Conservation (phyloP, 257 asterid species). For the Solanum clarkiae region DNA sequence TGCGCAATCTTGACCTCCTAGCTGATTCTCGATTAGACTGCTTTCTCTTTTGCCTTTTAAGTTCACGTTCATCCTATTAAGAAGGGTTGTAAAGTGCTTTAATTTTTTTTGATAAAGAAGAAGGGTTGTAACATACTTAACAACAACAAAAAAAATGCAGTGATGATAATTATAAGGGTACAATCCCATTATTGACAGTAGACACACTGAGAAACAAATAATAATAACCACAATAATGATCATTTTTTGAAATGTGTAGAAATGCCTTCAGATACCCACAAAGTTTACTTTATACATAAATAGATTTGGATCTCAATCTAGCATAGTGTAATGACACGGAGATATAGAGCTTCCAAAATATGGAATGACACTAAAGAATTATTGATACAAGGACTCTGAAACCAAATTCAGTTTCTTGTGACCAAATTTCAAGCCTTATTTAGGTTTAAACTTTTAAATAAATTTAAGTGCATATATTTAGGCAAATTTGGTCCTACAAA, state of each 20-base stretch:
- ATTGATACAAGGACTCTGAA: not conserved
- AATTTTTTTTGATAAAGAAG: not conserved
- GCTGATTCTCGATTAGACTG: constrained; percentile 99
- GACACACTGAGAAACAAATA: not conserved
- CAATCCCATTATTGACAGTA: not conserved
- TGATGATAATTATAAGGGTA: not conserved
- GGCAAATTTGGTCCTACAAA: not conserved
- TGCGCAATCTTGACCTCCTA: constrained; percentile 90
- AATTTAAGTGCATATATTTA: not conserved
- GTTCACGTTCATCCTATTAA: constrained; percentile 83
- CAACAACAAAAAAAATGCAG: not conserved
- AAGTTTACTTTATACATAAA: not conserved
- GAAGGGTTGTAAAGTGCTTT: not conserved
- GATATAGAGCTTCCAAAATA: not conserved
- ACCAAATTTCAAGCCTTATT: not conserved
- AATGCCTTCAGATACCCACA: not conserved
- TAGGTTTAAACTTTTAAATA: not conserved
- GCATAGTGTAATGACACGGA: not conserved
- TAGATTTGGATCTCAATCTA: not conserved
- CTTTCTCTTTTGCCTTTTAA: constrained; percentile 87
- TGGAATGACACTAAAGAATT: not conserved
- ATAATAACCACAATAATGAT: not conserved
- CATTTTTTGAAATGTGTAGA: not conserved
- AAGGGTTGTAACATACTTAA: not conserved
- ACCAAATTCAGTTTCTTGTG: not conserved